Conservation (phyloP, 129 eudicot species). For the Artemisia tridentata region DNA sequence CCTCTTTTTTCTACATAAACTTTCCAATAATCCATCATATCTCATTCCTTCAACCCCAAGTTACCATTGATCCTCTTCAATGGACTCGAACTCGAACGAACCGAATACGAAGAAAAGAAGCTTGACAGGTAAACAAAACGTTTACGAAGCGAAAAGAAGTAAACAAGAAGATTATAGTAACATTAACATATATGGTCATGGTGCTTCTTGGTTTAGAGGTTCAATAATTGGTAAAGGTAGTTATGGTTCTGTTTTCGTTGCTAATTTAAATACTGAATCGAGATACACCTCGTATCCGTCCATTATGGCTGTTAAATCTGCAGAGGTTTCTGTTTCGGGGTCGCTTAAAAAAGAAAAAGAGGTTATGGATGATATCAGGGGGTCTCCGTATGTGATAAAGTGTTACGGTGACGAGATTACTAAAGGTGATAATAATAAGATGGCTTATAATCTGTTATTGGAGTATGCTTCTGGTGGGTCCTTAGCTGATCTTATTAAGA, state of each 20-base stretch:
- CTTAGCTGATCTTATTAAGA: constrained; percentile 53
- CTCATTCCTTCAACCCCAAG: constrained; percentile 23
- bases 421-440: constrained; percentile 39
- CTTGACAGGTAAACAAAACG: constrained; percentile 12
- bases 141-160: constrained; percentile 21
- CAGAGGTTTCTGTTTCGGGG: constrained; percentile 65
- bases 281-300: constrained; percentile 26
- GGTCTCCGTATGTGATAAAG: constrained; percentile 45
- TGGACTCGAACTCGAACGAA: constrained; percentile 5
- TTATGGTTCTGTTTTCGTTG: constrained; percentile 30
- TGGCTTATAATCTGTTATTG: constrained; percentile 66
- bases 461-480: constrained; percentile 87
- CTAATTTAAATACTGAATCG: constrained; percentile 25
- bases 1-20: no score
- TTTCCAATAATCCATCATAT: not conserved
- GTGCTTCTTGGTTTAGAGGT: constrained; percentile 41
- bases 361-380: constrained; percentile 47
- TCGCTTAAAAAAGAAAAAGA: constrained; percentile 70
- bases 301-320: constrained; percentile 42
- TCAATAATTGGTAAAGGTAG: constrained; percentile 28
- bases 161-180: constrained; percentile 21
- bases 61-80: not conserved
- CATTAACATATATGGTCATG: constrained; percentile 26
- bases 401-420: constrained; percentile 77
- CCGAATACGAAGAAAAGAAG: constrained; percentile 29